Evolutionary conservation across 2,329 filamentous ascomycete species (phyloP), one percentile per base, ranked within the genome.

Genomic region (Hypoxylon sp.): DNA sequence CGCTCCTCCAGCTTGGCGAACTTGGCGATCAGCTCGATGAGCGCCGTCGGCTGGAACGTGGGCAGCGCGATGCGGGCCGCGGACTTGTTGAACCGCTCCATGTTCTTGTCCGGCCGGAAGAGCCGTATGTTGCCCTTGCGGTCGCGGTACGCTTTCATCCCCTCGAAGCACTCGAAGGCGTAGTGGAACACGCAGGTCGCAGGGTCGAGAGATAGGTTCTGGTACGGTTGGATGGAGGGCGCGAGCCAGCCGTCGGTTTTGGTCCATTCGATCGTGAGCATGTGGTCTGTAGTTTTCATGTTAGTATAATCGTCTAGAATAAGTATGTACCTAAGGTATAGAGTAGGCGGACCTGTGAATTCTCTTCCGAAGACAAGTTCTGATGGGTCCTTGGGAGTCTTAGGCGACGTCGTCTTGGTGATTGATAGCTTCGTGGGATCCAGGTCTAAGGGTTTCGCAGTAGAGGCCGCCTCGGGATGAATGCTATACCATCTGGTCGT

Each of bases 101-200:
- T 98, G 85, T 99, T 99, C 87, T 89, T 96, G 80, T 97, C 91
- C 1, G 96, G 96, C 34, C 96, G 89, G 87, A 99, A 99, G 60
- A 99, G 85, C 60, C 95, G 90, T 73, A 97, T 88, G 65, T 90
- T 83, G 74, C 93, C 93, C 46, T 88, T 79, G 75, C 87, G 89
- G 83, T 97, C 93, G 82, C 95, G 97, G 87, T 99, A 99, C 66
- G 96, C 96, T 85, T 99, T 99, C 94, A 98, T 97, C 74, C 96
- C 96, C 85, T 99, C 96, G 82, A 99, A 99, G 80, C 92, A 96
- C 81, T 97, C 93, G 78, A 98, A 98, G 52, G 93, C 96, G 82
- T 99, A 99, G 87, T 99, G 96, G 83, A 99, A 95, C 69, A 98
- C 96, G 83, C 94, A 98, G 34, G 93, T 96, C 46, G 96, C 93